phyloP scores from a whole-genome alignment of 441 rosid genomes.

The Pelargonium myrrhifolium region DNA sequence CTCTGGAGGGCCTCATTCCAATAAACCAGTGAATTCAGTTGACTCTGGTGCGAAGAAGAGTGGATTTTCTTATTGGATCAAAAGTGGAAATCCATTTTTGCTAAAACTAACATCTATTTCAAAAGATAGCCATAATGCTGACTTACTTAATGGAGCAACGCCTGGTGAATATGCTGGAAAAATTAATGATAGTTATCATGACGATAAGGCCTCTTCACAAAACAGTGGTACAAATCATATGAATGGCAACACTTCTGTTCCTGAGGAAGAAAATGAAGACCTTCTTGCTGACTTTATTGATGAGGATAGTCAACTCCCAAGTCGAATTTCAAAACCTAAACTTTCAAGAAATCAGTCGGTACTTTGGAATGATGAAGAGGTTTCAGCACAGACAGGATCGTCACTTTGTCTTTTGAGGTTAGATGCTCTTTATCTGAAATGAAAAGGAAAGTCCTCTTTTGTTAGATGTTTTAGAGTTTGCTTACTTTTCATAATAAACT shows the following conservation, averaged over 20 bases:
- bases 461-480: conserved; percentile 6
- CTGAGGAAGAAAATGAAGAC: conserved; percentile 96
- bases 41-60: conserved; percentile 41
- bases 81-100: conserved; percentile 75
- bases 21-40: conserved; percentile 34
- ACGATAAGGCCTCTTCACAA: conserved; percentile 34
- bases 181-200: conserved; percentile 27
- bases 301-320: conserved; percentile 99
- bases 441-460: conserved; percentile 9
- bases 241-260: conserved; percentile 49
- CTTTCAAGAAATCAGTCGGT: conserved; percentile 33
- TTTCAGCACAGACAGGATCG: conserved; percentile 84
- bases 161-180: conserved; percentile 44
- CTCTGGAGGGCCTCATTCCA: conserved; percentile 38
- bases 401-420: conserved; percentile 94
- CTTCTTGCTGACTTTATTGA: conserved; percentile 96
- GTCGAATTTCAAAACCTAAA: conserved; percentile 63
- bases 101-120: conserved; percentile 40
- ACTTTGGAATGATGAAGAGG: conserved; percentile 55
- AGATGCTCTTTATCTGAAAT: conserved; percentile 17
- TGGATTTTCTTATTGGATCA: conserved; percentile 78
- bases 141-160: conserved; percentile 34
- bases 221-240: conserved; percentile 30
- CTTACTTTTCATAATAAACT: too few species aligned
- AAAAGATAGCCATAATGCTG: conserved; percentile 40